Conservation (phyloP, 2,329 filamentous ascomycete genomes). For the Paecilomyces dactylethromorphus region DNA sequence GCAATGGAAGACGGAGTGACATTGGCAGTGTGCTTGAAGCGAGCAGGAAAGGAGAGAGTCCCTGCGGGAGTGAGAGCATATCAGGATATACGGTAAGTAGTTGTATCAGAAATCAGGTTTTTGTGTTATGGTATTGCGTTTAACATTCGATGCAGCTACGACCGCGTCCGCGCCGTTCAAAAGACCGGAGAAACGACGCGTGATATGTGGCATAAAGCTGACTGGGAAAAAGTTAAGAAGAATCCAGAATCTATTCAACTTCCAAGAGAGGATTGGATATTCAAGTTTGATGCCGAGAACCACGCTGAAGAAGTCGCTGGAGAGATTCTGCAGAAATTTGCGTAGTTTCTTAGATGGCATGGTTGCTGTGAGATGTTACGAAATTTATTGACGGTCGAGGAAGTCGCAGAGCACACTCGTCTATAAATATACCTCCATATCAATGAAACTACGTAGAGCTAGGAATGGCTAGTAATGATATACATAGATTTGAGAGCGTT, state of each 20-base stretch:
- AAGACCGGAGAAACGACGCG: slow-evolving; percentile 42
- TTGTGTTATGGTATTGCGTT: not conserved
- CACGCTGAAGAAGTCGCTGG: slow-evolving; percentile 38
- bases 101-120: too few species aligned
- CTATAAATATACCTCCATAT: too few species aligned
- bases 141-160: slow-evolving; percentile 26
- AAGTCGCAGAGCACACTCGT: too few species aligned
- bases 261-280: slow-evolving; percentile 43
- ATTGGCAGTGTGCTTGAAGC: slow-evolving; percentile 16
- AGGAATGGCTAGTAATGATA: too few species aligned
- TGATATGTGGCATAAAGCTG: slow-evolving; percentile 48
- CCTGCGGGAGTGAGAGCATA: slow-evolving; percentile 38
- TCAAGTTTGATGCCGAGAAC: slow-evolving; percentile 44
- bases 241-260: slow-evolving; percentile 38
- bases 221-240: slow-evolving; percentile 41
- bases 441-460: too few species aligned
- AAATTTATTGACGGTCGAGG: not conserved
- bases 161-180: slow-evolving; percentile 42
- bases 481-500: too few species aligned
- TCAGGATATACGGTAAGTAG: slow-evolving; percentile 29
- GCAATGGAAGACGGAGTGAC: slow-evolving; percentile 40
- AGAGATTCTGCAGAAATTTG: slow-evolving; percentile 18
- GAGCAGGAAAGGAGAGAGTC: slow-evolving; percentile 25
- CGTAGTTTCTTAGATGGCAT: slow-evolving; percentile 1
- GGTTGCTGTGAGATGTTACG: not conserved